Evolutionary conservation across 352 stramenopile genomes (phyloP), one percentile per base, ranked within the genome.

Genomic region (Phytophthora sp.): DNA sequence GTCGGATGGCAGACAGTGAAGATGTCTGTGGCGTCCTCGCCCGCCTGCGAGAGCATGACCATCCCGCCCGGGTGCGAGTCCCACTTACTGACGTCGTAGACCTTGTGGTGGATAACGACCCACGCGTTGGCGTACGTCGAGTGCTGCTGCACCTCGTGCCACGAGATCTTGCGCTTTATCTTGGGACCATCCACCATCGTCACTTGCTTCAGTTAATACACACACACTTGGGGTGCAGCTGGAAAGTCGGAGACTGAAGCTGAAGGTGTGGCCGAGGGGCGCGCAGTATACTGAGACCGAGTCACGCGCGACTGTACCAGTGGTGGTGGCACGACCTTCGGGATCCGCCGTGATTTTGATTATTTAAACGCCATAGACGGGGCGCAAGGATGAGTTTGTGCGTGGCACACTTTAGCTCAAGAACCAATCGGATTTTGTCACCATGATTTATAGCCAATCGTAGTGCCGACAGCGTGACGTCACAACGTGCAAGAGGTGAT

Each of bases 11-110:
- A 99, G 41, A 98, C 96, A 13, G 96, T 95, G 74, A 99, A 99
- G 29, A 98, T 98, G 74, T 99, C 97, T 4, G 97, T 99, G 69
- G 97, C 97, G 73, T 99, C 97, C 67, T 99, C 95, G 35, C 97
- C 97, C 1, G 97, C 97, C 71, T 99, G 94, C 24, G 97, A 99
- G 67, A 99, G 98, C 74, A 99, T 97, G 58, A 99, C 94, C 83
- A 82, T 92, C 57, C 90, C 90, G 36, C 90, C 90, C 42, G 90
- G 90, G 63, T 97, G 90, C 45, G 74, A 76, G 58, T 95, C 79
- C 73, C 90, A 93, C 64, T 92, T 86, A 58, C 81, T 94, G 51
- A 97, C 82, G 74, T 97, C 89, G 76, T 96, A 97, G 23, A 97
- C 90, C 73, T 96, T 96, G 78, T 94, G 80, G 77, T 96, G 83